These are phyloP conservation scores for Ettlia oleoabundans DNA, from an alignment of 139 green algal genomes.

Conservation along the genomic window DNA sequence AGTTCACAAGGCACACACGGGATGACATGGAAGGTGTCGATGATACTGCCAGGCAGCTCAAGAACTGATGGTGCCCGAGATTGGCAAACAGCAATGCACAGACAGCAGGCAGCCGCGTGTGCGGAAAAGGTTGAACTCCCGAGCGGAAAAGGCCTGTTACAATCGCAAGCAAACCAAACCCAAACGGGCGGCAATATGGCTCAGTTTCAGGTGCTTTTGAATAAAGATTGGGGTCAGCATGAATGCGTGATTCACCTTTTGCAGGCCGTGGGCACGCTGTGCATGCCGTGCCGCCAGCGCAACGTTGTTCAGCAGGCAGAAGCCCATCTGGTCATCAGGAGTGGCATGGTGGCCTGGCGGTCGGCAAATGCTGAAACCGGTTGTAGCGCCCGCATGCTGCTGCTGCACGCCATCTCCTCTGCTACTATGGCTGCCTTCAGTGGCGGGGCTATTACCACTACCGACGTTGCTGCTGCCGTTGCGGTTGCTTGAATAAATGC, in stretches of 20 bases:
- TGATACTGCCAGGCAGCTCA: too few relatives aligned
- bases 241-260: conserved; percentile 32
- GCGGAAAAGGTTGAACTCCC: too few relatives aligned
- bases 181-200: too few relatives aligned
- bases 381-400: not conserved
- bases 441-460: not conserved
- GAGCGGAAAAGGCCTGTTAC: too few relatives aligned
- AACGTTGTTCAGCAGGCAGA: conserved; percentile 86
- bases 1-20: too few relatives aligned
- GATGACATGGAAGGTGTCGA: too few relatives aligned
- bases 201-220: too few relatives aligned
- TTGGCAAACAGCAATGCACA: too few relatives aligned
- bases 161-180: too few relatives aligned
- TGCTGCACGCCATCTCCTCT: not conserved
- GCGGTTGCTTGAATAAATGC: not conserved
- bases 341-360: conserved; percentile 90
- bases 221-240: too few relatives aligned
- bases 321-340: conserved; percentile 78
- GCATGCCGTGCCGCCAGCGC: conserved; percentile 76
- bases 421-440: not conserved
- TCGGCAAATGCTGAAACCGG: conserved; percentile 77
- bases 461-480: not conserved
- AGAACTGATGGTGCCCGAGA: too few relatives aligned
- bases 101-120: too few relatives aligned
- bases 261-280: conserved; percentile 42